Evolutionary conservation across 352 stramenopile genomes (phyloP), one percentile per base, ranked within the genome.

Genomic region (Phytophthora litchii): DNA sequence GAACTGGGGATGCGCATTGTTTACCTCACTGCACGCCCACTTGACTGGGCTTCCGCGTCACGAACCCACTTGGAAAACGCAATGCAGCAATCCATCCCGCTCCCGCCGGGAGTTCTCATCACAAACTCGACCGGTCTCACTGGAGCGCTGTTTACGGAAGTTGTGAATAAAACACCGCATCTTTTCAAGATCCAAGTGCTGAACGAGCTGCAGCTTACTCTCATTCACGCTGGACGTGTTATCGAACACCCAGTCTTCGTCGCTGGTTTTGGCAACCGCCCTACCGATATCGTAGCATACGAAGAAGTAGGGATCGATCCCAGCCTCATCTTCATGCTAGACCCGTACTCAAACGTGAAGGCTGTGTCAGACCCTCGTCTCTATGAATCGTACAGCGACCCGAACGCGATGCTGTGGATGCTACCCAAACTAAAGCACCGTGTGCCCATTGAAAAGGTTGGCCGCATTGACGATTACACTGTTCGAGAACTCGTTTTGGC

Each of bases 161-260:
- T 92, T n/a, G 80, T 92, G 27, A 92, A 94, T 61, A 92, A 91
- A 60, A 94, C 86, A 49, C 85, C 85, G 12, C 73, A 94, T 47
- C 42, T 94, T 21, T 94, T 94, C 63, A 94, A 94, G 56, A 77
- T 80, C 9, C 77, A 89, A 50, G 83, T 94, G 41, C 53, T 94
- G 23, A 92, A 92, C 52, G 78, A 91, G 67, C 73, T 94, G 34
- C 83, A 92, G 65, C 67, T 92, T 10, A 89, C 80, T 9, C 74
- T 91, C 25, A 94, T 94, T 55, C 77, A 91, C 40, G 85, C 80
- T 23, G 85, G 85, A 8, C 83, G 85, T 42, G 51, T 85, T 17
- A 76, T 71, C 5, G 78, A 91, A 54, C 83, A 91, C 35, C 85
- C 85, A 1, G 80, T 94, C 16, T 94, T 91, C 34, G 83, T 94